phyloP scores from a whole-genome alignment of 2,329 filamentous ascomycete genomes.

The Stenocarpella maydis region DNA sequence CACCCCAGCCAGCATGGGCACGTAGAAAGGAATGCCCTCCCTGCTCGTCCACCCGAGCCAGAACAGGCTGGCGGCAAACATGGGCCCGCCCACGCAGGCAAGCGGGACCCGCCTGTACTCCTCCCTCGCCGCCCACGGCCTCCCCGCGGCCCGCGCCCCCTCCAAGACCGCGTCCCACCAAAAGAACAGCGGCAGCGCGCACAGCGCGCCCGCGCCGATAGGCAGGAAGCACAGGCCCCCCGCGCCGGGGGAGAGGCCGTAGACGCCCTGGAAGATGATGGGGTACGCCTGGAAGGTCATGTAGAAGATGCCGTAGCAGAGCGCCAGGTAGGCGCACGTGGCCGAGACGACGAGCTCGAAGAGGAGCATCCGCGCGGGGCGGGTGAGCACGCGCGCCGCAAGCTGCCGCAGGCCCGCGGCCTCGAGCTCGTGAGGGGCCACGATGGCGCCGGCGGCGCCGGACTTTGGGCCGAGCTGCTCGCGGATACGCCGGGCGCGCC shows the following conservation, averaged over 20 bases:
- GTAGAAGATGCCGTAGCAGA: conserved; percentile 72
- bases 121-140: conserved; percentile 67
- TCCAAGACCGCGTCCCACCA: conserved; percentile 69
- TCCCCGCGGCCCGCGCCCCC: conserved; percentile 56
- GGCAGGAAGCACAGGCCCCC: conserved; percentile 75
- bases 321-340: conserved; percentile 73
- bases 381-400: conserved; percentile 72
- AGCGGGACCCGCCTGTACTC: conserved; percentile 76
- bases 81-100: conserved; percentile 73
- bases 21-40: conserved; percentile 57
- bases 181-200: conserved; percentile 69
- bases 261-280: conserved; percentile 71
- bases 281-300: conserved; percentile 82
- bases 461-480: conserved; percentile 60
- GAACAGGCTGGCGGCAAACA: conserved; percentile 65
- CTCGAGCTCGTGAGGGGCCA: conserved; percentile 71
- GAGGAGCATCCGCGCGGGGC: conserved; percentile 76
- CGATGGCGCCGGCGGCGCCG: too few relatives aligned
- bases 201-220: conserved; percentile 68
- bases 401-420: conserved; percentile 65
- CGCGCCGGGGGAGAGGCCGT: conserved; percentile 69
- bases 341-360: conserved; percentile 78
- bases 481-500: conserved; percentile 64
- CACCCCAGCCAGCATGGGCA: conserved; percentile 67
- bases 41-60: conserved; percentile 69